Base-by-base conservation (phyloP, 2,329 filamentous ascomycete genomes). In the Ophiosphaerella korrae region DNA sequence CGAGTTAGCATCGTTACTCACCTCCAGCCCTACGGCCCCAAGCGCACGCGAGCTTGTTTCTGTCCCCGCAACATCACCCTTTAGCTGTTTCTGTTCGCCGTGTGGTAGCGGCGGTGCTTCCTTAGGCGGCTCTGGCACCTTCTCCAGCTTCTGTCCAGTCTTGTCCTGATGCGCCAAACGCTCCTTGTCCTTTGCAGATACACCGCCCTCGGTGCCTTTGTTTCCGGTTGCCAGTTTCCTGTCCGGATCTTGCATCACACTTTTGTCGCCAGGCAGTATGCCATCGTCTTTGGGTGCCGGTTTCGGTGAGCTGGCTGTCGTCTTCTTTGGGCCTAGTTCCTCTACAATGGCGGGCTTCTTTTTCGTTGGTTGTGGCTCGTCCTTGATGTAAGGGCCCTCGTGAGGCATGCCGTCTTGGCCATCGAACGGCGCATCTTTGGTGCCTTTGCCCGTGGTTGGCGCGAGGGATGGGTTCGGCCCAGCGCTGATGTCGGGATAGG, bases 351-450 rank as follows among this genome's bases (percentile, higher is more conserved):
- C 64, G 2, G 67, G 63, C 26, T 59, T 56, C 49, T 74, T 74
- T 48, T 48, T 71, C 64, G 16, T 67, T 59, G 34, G 59, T 46
- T 13, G 64, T 59, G 36, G 62, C 8, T 71, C 70, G 38, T 72
- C 82, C 55, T 87, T 85, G 50, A 92, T 86, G 67, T 84, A 87
- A 2, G 94, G 94, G 1, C 94, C 94, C 16, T 88, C 85, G 70
- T 97, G 93, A 40, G 94, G 94, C 77, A 92, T 94, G 41, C 94
- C 94, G 76, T 97, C 94, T 64, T 89, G 88, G 39, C 92, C 92
- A 71, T 97, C 94, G 16, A 97, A 88, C 0, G 93, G 93, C 48
- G 89, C 90, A 77, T 94, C 88, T 72, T 92, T 92, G 44, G 85
- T 87, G 45, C 84, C 85, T 52, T 75, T 73, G 2, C 50, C 63